Base-by-base conservation (phyloP, 108 stramenopile genomes). In the Nannochloropsis gaditana region DNA sequence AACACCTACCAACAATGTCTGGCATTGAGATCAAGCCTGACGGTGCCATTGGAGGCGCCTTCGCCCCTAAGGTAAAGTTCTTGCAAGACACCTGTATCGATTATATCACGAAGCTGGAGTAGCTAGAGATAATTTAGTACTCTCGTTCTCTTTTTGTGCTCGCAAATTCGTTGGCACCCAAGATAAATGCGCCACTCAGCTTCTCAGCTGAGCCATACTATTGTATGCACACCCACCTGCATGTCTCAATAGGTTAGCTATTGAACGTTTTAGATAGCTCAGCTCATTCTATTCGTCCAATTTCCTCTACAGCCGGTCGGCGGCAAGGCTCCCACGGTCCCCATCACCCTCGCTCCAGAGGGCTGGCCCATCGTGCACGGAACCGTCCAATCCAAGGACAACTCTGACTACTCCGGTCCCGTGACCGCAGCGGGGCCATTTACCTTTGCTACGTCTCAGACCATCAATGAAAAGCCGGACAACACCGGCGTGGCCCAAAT, bases 361-460 rank as follows among this genome's bases (percentile, higher is more conserved):
- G 59, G 59, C 59, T 73, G 59, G 59, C 59, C 59, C 8, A 73
- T 73, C n/a, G 59, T 73, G 59, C 59, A 73, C 2, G 59, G 59
- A 15, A 73, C 59, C 59, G 59, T 73, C 8, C 59, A 73, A 2
- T 73, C 59, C 19, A 15, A n/a, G n/a, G 59, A 73, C 8, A 73
- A 73, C 59, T n/a, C 59, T n/a, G n/a, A 73, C 15, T 73, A 73
- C 59, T n/a, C 15, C 59, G 19, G n/a, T 15, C 59, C 59, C 59
- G 19, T 73, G 19, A n/a, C 59, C 19, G n/a, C 19, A 15, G 59
- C 19, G 59, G 19, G 19, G 59, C 19, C 59, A n/a, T n/a, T 73
- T 2, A 73, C 59, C 59, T 73, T 73, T n/a, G 15, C 59, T n/a
- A 73, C 59, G 19, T 73, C 59, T n/a, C n/a, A 15, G 15, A 73